Evolutionary conservation across 2,329 filamentous ascomycete species (phyloP).

Genomic region (Orbilia oligospora): DNA sequence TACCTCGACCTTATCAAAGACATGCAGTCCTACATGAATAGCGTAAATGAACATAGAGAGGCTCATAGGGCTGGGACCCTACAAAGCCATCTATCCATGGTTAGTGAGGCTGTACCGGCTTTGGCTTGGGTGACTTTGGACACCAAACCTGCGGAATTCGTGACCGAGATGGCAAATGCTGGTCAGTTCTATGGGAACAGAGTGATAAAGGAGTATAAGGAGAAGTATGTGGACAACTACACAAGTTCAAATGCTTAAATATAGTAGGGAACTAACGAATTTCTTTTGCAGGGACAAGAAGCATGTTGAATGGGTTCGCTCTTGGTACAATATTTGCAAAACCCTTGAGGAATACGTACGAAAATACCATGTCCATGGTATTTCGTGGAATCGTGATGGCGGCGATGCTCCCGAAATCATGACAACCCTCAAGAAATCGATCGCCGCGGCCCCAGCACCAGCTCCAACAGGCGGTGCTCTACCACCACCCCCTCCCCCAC

Average conservation of each 20-base stretch:
- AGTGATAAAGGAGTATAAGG: conserved; percentile 91
- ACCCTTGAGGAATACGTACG: conserved; percentile 87
- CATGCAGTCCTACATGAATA: conserved; percentile 84
- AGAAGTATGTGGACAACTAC: conserved; percentile 72
- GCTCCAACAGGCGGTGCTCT: conserved; percentile 68
- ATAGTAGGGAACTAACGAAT: conserved; percentile 1
- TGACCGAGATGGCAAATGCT: conserved; percentile 84
- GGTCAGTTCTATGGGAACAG: conserved; percentile 96
- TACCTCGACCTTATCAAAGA: conserved; percentile 87
- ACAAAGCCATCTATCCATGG: conserved; percentile 86
- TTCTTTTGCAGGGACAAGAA: conserved; percentile 75
- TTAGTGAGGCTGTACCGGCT: conserved; percentile 89
- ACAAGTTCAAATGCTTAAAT: not conserved
- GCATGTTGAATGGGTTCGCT: conserved; percentile 88
- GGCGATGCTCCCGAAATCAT: conserved; percentile 80
- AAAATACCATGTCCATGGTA: conserved; percentile 82
- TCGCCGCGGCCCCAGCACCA: conserved; percentile 69
- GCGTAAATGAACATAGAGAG: conserved; percentile 85
- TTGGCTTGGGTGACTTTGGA: conserved; percentile 92
- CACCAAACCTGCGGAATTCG: conserved; percentile 84
- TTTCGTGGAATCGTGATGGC: conserved; percentile 88
- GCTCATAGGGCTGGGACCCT: conserved; percentile 80
- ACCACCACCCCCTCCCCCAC: conserved; percentile 75
- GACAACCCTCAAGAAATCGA: conserved; percentile 71
- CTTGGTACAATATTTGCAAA: conserved; percentile 92